Evolutionary conservation across 257 asterid species (phyloP).

Genomic region (Eustoma russellianum): DNA sequence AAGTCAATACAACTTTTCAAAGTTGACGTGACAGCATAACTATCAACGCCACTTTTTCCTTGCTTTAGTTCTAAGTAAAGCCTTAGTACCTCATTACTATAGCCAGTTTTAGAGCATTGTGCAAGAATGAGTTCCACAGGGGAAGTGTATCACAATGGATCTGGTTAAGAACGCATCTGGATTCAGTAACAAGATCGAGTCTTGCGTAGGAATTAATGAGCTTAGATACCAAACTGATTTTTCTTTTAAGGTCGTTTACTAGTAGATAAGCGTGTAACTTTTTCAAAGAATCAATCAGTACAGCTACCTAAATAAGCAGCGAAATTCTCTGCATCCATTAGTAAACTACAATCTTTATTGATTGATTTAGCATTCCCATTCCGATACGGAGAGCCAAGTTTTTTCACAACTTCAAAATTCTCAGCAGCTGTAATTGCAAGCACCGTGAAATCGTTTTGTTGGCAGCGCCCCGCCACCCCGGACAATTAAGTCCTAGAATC

Average conservation of each 20-base stretch:
- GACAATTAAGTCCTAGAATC: too few species aligned
- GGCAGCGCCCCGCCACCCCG: too few species aligned
- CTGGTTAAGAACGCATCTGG: constrained; percentile 28
- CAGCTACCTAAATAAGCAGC: constrained; percentile 30
- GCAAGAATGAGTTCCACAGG: constrained; percentile 37
- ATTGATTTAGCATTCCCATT: too few species aligned
- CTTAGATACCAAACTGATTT: constrained; percentile 25
- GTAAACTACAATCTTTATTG: neutral
- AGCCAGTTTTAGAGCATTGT: constrained; percentile 31
- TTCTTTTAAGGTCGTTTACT: constrained; percentile 25
- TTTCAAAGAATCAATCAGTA: constrained; percentile 17
- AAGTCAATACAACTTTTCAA: constrained; percentile 41
- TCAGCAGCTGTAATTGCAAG: too few species aligned
- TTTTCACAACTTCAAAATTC: too few species aligned
- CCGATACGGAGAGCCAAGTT: too few species aligned
- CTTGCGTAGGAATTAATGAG: constrained; percentile 27
- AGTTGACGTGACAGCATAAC: constrained; percentile 33
- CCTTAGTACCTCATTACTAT: constrained; percentile 26
- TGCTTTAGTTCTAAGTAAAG: constrained; percentile 26
- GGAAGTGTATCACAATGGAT: constrained; percentile 14
- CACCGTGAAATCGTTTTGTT: too few species aligned
- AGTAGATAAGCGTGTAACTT: constrained; percentile 38
- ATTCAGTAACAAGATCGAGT: constrained; percentile 30
- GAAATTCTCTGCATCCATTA: constrained; percentile 11
- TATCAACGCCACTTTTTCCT: constrained; percentile 20